phyloP scores from a whole-genome alignment of 1,284 basidiomycete species.

The Sphagnurus paluster region DNA sequence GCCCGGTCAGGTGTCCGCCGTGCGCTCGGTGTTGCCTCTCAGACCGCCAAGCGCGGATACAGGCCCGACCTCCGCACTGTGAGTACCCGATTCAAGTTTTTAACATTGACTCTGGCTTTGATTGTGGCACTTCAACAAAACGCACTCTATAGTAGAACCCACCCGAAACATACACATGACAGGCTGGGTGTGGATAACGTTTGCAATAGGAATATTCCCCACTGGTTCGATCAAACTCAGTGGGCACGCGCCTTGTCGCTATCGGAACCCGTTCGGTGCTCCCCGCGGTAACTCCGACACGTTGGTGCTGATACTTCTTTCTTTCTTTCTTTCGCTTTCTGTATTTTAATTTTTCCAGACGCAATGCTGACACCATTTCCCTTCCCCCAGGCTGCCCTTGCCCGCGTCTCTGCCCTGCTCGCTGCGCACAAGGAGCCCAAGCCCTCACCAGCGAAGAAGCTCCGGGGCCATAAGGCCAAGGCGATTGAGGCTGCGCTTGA shows the following conservation, averaged over 20 bases:
- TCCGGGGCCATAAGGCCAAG: conserved; percentile 67
- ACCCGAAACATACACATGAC: conserved; percentile 65
- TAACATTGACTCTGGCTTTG: conserved; percentile 19
- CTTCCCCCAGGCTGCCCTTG: conserved; percentile 67
- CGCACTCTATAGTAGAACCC: conserved; percentile 76
- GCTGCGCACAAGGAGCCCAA: conserved; percentile 75
- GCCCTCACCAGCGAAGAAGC: conserved; percentile 69
- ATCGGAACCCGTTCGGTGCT: conserved; percentile 67
- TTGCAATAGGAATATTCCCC: conserved; percentile 67
- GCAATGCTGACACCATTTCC: conserved; percentile 28
- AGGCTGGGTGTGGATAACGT: conserved; percentile 84
- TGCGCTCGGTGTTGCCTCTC: conserved; percentile 66
- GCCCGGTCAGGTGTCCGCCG: conserved; percentile 75
- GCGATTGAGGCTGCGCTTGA: conserved; percentile 12
- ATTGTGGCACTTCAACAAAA: conserved; percentile 22
- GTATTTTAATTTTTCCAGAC: conserved; percentile 14
- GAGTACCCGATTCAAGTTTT: conserved; percentile 39
- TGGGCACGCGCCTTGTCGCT: conserved; percentile 67
- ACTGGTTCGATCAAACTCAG: conserved; percentile 62
- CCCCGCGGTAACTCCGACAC: conserved; percentile 65
- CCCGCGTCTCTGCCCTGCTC: conserved; percentile 77
- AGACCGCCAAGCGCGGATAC: conserved; percentile 71
- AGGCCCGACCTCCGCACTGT: conserved; percentile 82
- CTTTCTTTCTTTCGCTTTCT: conserved; percentile 20
- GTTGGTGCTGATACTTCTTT: conserved; percentile 60